Evolutionary conservation across 2,329 filamentous ascomycete genomes (phyloP), one percentile per base, ranked within the genome.

Genomic region (Dactylonectria estremocensis): DNA sequence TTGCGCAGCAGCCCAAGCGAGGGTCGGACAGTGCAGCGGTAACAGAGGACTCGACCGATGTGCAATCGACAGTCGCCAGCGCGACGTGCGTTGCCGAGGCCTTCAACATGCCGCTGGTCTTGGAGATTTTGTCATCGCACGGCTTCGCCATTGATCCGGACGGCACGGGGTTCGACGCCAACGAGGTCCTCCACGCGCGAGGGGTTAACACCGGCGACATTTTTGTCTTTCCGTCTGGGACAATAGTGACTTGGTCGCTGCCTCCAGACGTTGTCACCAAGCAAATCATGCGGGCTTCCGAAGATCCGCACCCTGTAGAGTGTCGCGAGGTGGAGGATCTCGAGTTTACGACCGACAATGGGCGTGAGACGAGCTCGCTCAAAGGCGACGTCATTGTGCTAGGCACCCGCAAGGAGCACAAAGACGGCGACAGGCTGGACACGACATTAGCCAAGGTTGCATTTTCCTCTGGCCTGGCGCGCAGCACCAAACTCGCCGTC

Each of bases 181-280:
- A 85, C 70, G 89, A 91, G 75, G 89, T 92, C 6, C 87, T 92
- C 55, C 90, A 92, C 76, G 90, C 89, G 7, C 83, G 88, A 58
- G 85, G 86, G 9, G 84, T 87, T 66, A 88, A 89, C 77, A 86
- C 90, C 65, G 95, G 95, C 37, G 96, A 99, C 81, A 90, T 98
- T 57, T 98, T 98, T 78, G 91, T 99, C 64, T 99, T 99, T 73
- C 95, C 95, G 9, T 97, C 95, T 0, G 96, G 96, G 11, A 97
- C 95, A 13, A 88, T 98, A 8, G 96, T 98, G 6, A 92, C 94
- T 24, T 99, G 96, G 96, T 93, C 93, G 5, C 86, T 98, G 1
- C 91, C 94, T 1, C 89, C 94, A 68, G 90, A 92, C 64, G 89
- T 94, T 18, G 91, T 95, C 16, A 93, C 93, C 9, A 89, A 88